A percentile compares a stretch with the other conserved stretches of the same genome.
These are phyloP conservation scores for Leccinum obscurum DNA, from an alignment of 768 basidiomycete genomes.

Conservation along the genomic window DNA sequence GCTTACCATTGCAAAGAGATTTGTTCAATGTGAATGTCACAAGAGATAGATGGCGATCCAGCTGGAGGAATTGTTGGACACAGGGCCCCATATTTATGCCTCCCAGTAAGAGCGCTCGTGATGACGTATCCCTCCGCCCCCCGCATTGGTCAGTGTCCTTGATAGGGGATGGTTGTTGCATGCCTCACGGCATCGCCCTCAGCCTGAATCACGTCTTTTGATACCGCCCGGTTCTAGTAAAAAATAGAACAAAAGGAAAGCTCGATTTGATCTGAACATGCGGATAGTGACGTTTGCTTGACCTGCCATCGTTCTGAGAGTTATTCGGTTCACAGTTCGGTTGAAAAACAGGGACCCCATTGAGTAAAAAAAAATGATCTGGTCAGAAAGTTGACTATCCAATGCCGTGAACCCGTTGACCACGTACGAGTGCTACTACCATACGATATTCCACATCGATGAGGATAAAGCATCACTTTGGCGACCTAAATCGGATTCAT, in stretches of 20 bases:
- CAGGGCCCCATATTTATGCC: background rate
- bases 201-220: too few species aligned
- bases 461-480: background rate
- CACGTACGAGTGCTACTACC: too few species aligned
- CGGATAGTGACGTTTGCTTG: background rate
- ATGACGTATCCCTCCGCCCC: background rate
- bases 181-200: too few species aligned
- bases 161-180: too few species aligned
- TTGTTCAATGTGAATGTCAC: background rate
- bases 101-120: background rate
- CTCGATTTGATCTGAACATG: background rate
- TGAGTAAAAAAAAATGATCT: background rate
- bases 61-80: background rate
- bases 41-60: background rate
- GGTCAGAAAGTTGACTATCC: background rate
- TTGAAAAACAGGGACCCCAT: background rate
- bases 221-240: background rate
- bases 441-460: background rate
- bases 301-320: background rate
- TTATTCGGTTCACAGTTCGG: background rate
- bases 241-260: background rate
- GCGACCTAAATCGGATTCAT: background rate
- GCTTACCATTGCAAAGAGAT: background rate
- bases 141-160: too few species aligned
- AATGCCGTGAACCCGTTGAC: too few species aligned